These are phyloP conservation scores for Ceratobasidium sp. DNA, from an alignment of 1,284 basidiomycete genomes.

Conservation along the genomic window DNA sequence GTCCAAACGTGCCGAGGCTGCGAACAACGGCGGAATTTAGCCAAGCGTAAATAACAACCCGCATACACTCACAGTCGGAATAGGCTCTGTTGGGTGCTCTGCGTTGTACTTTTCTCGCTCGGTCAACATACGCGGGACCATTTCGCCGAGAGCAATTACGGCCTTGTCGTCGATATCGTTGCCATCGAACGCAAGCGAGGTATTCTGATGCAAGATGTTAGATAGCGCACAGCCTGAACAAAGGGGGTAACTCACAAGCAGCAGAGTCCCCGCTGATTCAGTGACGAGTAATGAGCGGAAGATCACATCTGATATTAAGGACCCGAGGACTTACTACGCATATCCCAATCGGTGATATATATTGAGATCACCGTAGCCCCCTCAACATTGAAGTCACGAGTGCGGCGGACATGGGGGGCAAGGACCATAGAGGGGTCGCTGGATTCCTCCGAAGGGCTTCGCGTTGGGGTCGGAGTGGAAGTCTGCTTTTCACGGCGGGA, in stretches of 20 bases:
- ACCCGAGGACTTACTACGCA: constrained; percentile 42
- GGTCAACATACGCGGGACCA: constrained; percentile 39
- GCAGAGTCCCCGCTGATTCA: constrained; percentile 27
- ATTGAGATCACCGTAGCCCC: constrained; percentile 41
- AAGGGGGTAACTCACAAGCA: constrained; percentile 20
- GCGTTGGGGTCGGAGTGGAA: constrained; percentile 40
- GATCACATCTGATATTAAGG: constrained; percentile 11
- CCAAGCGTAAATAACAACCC: not conserved
- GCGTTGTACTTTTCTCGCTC: constrained; percentile 42
- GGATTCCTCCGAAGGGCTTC: constrained; percentile 36
- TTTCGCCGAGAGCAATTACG: constrained; percentile 43
- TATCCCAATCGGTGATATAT: constrained; percentile 46
- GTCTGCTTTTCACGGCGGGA: constrained; percentile 37
- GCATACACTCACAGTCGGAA: constrained; percentile 41
- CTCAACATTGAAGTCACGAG: constrained; percentile 33
- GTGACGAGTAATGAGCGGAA: constrained; percentile 14
- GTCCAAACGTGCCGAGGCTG: constrained; percentile 39
- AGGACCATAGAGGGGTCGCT: constrained; percentile 36
- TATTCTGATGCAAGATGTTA: constrained; percentile 40
- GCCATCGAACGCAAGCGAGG: constrained; percentile 44
- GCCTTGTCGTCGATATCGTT: constrained; percentile 45
- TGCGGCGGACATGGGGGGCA: constrained; percentile 34
- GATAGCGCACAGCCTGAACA: not conserved
- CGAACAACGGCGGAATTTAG: not conserved
- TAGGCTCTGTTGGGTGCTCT: constrained; percentile 29